phyloP scores from a whole-genome alignment of 371 early-diverging fungal species.

The Catenaria anguillulae region DNA sequence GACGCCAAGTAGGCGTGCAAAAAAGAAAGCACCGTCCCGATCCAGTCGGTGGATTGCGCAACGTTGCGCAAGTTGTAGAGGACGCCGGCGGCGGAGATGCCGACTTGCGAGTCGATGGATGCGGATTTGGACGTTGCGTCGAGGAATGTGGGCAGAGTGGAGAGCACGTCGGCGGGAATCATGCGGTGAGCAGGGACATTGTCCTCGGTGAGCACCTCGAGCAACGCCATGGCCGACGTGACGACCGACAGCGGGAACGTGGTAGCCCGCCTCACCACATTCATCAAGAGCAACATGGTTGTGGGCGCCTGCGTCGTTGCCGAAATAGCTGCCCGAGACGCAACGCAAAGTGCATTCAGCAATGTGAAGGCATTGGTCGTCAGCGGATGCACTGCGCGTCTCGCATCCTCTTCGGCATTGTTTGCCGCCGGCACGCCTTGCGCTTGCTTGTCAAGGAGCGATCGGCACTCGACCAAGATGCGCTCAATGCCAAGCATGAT shows the following conservation, averaged over 20 bases:
- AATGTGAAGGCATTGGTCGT: background rate
- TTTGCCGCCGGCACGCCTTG: background rate
- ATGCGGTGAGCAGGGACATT: background rate
- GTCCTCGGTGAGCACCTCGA: conserved; percentile 1
- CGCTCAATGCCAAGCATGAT: background rate
- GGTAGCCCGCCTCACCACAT: background rate
- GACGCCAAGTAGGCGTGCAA: background rate
- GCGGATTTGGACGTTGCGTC: too few relatives aligned
- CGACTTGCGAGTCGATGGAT: background rate
- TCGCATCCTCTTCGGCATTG: background rate
- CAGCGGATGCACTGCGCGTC: background rate
- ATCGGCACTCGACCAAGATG: conserved; percentile 4
- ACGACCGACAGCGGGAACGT: background rate
- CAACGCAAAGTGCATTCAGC: background rate
- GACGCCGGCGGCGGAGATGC: background rate
- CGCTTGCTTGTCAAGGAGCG: background rate
- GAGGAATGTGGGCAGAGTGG: background rate
- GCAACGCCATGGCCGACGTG: background rate
- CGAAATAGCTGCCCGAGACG: background rate
- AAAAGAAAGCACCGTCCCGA: background rate
- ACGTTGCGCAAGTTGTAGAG: background rate
- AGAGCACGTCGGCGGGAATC: background rate
- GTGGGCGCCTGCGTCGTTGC: background rate
- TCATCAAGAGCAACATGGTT: background rate
- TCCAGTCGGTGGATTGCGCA: background rate